Percentiles rank a stretch among this genome's conserved stretches.
phyloP scores from a whole-genome alignment of 1,284 basidiomycete species.

The Marasmius sp. region DNA sequence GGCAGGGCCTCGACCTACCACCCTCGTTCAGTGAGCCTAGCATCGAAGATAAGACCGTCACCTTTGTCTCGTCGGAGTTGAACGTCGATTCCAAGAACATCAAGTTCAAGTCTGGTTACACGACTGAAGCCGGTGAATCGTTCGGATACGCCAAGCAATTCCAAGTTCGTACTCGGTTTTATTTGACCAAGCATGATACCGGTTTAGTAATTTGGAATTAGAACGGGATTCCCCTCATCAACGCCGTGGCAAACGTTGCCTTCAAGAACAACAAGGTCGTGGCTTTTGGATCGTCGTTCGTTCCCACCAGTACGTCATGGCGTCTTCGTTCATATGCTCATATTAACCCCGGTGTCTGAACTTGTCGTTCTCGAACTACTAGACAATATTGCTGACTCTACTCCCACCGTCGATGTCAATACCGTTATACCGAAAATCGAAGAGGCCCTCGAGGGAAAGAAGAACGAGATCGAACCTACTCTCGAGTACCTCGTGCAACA shows the following conservation, averaged over 20 bases:
- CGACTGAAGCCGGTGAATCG: conserved; percentile 24
- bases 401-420: conserved; percentile 27
- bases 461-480: conserved; percentile 30
- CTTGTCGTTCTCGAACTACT: neutral
- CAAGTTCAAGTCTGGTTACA: conserved; percentile 34
- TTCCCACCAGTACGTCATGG: conserved; percentile 37
- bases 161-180: conserved; percentile 31
- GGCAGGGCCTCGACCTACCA: conserved; percentile 39
- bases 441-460: conserved; percentile 27
- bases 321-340: conserved; percentile 12
- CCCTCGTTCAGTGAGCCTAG: conserved; percentile 26
- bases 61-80: conserved; percentile 34
- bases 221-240: conserved; percentile 46
- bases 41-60: conserved; percentile 31
- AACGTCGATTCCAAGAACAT: conserved; percentile 26
- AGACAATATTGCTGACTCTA: conserved; percentile 32
- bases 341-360: neutral
- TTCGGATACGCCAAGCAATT: conserved; percentile 42
- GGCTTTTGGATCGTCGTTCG: conserved; percentile 52
- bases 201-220: conserved; percentile 17
- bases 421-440: conserved; percentile 30
- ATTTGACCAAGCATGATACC: neutral
- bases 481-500: conserved; percentile 40
- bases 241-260: conserved; percentile 49
- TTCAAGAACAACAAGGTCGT: conserved; percentile 40